Evolutionary conservation across 371 early-diverging fungal genomes (phyloP).

Genomic region (Mucor racemosus): DNA sequence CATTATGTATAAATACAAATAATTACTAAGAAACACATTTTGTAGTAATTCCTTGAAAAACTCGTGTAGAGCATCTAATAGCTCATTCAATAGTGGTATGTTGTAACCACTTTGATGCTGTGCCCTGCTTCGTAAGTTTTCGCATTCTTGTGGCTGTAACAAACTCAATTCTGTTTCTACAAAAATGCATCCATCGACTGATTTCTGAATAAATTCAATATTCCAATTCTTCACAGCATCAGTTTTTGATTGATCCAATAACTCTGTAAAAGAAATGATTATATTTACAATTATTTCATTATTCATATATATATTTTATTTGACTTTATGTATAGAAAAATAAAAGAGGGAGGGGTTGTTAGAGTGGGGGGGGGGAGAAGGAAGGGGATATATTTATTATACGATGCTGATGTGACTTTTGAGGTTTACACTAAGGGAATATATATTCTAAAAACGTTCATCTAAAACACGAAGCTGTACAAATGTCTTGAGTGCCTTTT

Average conservation of each 20-base stretch:
- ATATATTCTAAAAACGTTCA: conserved; percentile 18
- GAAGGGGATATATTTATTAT: too few relatives aligned
- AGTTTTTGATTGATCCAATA: conserved; percentile 28
- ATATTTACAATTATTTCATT: conserved; percentile 18
- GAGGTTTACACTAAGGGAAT: too few relatives aligned
- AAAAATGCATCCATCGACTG: conserved; percentile 36
- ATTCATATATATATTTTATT: conserved; percentile 5
- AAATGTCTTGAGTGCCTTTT: conserved; percentile 70
- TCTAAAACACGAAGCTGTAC: conserved; percentile 47
- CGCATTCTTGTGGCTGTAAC: conserved; percentile 12
- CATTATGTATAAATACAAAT: conserved; percentile 32
- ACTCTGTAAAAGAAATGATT: conserved; percentile 28
- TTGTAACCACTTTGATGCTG: conserved; percentile 4
- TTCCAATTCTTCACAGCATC: conserved; percentile 34
- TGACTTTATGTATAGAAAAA: conserved; percentile 5
- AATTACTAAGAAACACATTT: conserved; percentile 28
- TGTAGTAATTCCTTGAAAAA: conserved; percentile 32
- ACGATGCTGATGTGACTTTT: conserved; percentile 1
- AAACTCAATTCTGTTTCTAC: conserved; percentile 41
- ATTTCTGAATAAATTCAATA: conserved; percentile 28
- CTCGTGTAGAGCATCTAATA: conserved; percentile 31
- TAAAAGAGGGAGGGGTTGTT: too few relatives aligned
- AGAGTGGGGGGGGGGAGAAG: too few relatives aligned
- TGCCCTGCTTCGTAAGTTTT: conserved; percentile 13
- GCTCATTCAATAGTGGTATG: conserved; percentile 15